phyloP scores from a whole-genome alignment of 306 rosid species.

The Elaeagnus macrophylla region DNA sequence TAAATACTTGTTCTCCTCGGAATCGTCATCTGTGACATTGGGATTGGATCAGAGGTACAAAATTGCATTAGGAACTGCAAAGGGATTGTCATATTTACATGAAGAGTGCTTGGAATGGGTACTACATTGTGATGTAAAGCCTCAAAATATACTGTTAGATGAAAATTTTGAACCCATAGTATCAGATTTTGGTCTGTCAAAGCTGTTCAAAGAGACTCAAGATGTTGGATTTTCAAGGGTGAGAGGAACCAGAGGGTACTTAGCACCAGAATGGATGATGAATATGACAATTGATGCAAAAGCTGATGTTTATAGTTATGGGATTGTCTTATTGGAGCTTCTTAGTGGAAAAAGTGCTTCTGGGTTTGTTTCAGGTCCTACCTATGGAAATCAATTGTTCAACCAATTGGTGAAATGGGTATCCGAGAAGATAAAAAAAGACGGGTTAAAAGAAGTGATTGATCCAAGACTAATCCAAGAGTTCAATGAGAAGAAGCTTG shows the following conservation, averaged over 20 bases:
- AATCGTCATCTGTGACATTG: background rate
- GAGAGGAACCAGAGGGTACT: constrained; percentile 35
- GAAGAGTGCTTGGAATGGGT: constrained; percentile 45
- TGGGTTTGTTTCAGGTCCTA: background rate
- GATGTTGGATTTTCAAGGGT: constrained; percentile 22
- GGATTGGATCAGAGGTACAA: constrained; percentile 25
- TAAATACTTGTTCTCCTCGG: constrained; percentile 13
- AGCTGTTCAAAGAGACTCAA: constrained; percentile 23
- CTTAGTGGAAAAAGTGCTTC: constrained; percentile 29
- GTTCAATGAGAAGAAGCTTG: constrained; percentile 10
- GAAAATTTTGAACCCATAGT: constrained; percentile 24
- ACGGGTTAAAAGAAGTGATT: constrained; percentile 21
- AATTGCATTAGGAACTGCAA: constrained; percentile 37
- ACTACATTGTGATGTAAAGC: constrained; percentile 35
- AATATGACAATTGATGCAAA: constrained; percentile 30
- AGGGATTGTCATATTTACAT: constrained; percentile 36
- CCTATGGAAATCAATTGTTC: background rate
- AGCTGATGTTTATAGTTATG: constrained; percentile 43
- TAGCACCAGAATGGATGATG: constrained; percentile 45
- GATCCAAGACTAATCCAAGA: constrained; percentile 19
- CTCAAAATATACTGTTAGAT: constrained; percentile 33
- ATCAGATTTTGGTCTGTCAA: constrained; percentile 39
- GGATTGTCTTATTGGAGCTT: constrained; percentile 32
- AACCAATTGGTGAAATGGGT: constrained; percentile 28
- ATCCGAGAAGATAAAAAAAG: constrained; percentile 12